phyloP scores from a whole-genome alignment of 2,329 filamentous ascomycete genomes.

The Juglanconis juglandina region DNA sequence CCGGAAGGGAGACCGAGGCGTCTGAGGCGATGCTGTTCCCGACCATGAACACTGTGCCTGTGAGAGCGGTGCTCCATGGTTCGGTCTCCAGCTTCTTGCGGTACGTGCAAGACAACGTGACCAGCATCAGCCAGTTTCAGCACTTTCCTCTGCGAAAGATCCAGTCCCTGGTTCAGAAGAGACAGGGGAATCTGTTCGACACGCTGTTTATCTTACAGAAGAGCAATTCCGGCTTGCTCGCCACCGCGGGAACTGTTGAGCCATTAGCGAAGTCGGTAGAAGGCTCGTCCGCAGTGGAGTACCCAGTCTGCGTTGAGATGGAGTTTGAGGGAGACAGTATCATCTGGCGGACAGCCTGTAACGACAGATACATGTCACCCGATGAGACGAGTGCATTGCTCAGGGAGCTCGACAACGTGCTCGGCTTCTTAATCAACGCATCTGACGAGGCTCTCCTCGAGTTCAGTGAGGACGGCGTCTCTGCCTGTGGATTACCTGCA shows the following conservation, averaged over 20 bases:
- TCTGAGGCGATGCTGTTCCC: conserved; percentile 73
- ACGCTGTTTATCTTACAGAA: conserved; percentile 55
- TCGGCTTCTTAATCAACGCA: conserved; percentile 52
- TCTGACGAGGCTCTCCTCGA: conserved; percentile 50
- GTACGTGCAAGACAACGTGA: conserved; percentile 70
- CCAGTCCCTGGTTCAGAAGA: conserved; percentile 45
- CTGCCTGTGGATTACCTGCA: conserved; percentile 61
- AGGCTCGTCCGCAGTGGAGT: conserved; percentile 69
- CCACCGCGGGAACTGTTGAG: background rate
- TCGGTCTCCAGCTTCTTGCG: conserved; percentile 60
- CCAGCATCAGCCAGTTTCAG: conserved; percentile 66
- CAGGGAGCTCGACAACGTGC: conserved; percentile 53
- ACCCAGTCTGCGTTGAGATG: conserved; percentile 78
- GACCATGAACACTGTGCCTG: conserved; percentile 84
- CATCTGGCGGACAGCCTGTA: conserved; percentile 70
- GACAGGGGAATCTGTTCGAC: conserved; percentile 46
- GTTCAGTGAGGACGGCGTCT: conserved; percentile 50
- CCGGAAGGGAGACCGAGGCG: conserved; percentile 74
- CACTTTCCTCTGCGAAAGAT: conserved; percentile 69
- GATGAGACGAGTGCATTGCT: conserved; percentile 50
- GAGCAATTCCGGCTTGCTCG: conserved; percentile 9
- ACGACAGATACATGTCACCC: conserved; percentile 50
- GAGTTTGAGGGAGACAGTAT: conserved; percentile 57
- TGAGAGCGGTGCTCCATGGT: conserved; percentile 71
- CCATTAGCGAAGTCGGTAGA: conserved; percentile 60